phyloP scores from a whole-genome alignment of 495 filamentous ascomycete species.

The Aspergillus incahuasiensis region DNA sequence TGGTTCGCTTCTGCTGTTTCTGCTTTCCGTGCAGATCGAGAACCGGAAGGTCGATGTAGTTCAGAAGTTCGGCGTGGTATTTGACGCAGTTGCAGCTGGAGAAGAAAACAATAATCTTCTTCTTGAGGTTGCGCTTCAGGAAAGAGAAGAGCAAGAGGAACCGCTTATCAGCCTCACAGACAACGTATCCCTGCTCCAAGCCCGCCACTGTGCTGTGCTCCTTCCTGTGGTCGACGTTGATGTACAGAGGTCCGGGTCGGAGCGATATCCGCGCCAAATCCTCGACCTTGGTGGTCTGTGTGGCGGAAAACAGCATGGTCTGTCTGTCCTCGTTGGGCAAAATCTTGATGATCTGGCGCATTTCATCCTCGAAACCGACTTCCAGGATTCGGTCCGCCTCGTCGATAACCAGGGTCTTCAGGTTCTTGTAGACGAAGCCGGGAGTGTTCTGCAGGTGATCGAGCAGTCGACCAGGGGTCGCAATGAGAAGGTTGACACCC shows the following conservation, averaged over 20 bases:
- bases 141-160: constrained; percentile 96
- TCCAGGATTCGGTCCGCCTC: constrained; percentile 93
- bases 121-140: constrained; percentile 82
- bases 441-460: constrained; percentile 94
- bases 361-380: constrained; percentile 97
- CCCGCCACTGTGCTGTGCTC: constrained; percentile 84
- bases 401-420: constrained; percentile 70
- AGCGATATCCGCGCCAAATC: constrained; percentile 93
- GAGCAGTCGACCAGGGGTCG: constrained; percentile 86
- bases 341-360: constrained; percentile 95
- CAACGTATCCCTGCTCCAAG: constrained; percentile 90
- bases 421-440: constrained; percentile 89
- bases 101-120: constrained; percentile 98
- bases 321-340: constrained; percentile 84
- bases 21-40: constrained; percentile 76
- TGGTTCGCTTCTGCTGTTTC: constrained; percentile 95
- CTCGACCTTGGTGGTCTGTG: constrained; percentile 97
- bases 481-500: constrained; percentile 90
- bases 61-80: constrained; percentile 88
- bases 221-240: constrained; percentile 81
- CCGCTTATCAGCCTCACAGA: constrained; percentile 88
- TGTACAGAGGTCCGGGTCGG: constrained; percentile 86
- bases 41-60: constrained; percentile 95
- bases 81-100: constrained; percentile 91
- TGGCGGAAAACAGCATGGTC: constrained; percentile 96